Evolutionary conservation across 306 rosid genomes (phyloP).

Genomic region (Adenanthera pavonina): DNA sequence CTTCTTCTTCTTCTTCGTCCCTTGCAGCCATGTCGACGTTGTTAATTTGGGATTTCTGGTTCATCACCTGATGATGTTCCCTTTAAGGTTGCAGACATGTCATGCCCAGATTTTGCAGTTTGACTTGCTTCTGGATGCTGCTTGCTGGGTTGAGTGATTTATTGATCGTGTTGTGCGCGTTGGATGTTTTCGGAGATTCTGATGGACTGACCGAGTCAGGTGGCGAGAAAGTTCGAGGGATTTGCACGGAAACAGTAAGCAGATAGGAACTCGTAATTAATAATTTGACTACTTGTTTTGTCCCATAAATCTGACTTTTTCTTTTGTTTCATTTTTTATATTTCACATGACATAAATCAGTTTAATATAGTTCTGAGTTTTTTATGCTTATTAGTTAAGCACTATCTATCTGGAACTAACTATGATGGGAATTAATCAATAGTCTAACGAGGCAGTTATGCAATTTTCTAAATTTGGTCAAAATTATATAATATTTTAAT

Average conservation of each 20-base stretch:
- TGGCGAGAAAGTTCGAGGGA: background rate
- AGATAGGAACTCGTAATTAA: background rate
- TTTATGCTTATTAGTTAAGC: background rate
- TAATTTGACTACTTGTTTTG: background rate
- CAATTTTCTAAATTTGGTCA: no score
- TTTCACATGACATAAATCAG: background rate
- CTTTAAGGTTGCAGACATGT: background rate
- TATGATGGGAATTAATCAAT: no score
- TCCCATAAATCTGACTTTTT: background rate
- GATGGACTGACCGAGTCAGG: background rate
- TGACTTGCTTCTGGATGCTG: background rate
- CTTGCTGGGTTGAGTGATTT: background rate
- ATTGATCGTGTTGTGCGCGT: background rate
- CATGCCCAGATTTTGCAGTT: background rate
- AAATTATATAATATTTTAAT: no score
- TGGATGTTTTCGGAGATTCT: background rate
- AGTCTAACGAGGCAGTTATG: no score
- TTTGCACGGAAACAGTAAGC: background rate
- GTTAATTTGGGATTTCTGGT: background rate
- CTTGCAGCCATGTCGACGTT: background rate
- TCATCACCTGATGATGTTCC: background rate
- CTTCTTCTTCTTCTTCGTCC: background rate
- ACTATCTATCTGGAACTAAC: no score
- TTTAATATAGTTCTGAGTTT: background rate
- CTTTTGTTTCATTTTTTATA: background rate